phyloP scores from a whole-genome alignment of 805 yeast genomes.

The Clavispora vitiphila region DNA sequence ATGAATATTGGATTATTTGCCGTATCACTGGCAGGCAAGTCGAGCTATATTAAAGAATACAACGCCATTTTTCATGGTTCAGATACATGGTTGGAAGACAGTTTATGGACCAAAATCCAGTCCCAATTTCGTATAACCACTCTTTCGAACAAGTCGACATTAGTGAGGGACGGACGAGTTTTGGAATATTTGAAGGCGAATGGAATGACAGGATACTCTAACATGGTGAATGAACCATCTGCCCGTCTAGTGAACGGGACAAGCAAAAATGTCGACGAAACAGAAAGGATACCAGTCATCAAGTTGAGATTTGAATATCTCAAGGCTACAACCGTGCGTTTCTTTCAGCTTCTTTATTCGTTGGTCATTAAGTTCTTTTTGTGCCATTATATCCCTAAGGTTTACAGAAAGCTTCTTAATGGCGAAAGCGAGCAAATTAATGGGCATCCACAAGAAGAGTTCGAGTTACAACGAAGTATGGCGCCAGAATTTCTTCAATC shows the following conservation, averaged over 20 bases:
- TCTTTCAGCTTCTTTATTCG: conserved; percentile 20
- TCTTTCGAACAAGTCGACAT: background rate
- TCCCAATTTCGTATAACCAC: background rate
- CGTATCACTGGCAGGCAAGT: conserved; percentile 61
- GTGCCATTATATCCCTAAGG: conserved; percentile 1
- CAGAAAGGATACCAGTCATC: conserved; percentile 13
- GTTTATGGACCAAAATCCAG: conserved; percentile 4
- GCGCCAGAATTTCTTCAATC: conserved; percentile 26
- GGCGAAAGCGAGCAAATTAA: background rate
- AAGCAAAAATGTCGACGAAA: conserved; percentile 1
- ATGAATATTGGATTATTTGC: conserved; percentile 58
- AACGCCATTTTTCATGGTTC: conserved; percentile 43
- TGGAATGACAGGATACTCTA: conserved; percentile 23
- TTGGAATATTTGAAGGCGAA: conserved; percentile 8
- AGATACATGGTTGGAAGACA: conserved; percentile 45
- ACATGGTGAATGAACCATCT: conserved; percentile 26
- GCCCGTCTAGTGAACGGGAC: conserved; percentile 19
- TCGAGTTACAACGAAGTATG: conserved; percentile 3
- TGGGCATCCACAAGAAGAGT: conserved; percentile 4
- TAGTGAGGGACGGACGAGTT: conserved; percentile 3
- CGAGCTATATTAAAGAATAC: conserved; percentile 60
- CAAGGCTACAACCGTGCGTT: conserved; percentile 15
- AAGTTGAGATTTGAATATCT: conserved; percentile 18
- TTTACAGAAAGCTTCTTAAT: conserved; percentile 2
- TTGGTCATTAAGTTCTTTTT: conserved; percentile 13